phyloP scores from a whole-genome alignment of 177 flowering plant species.

The Vitis hybrid region DNA sequence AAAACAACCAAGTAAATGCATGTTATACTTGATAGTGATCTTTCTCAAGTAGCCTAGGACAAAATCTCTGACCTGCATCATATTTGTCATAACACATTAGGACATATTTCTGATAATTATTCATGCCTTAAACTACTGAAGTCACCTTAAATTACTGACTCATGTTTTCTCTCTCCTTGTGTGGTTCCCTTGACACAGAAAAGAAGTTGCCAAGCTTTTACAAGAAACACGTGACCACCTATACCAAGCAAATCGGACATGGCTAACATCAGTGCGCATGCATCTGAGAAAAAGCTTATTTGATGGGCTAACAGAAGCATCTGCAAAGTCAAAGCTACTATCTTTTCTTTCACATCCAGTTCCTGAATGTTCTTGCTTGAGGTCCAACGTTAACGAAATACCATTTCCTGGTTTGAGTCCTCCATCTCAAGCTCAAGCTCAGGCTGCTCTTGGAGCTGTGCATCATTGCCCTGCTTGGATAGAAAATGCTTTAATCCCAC shows the following conservation, averaged over 20 bases:
- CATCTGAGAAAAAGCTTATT: conserved; percentile 54
- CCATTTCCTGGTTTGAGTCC: conserved; percentile 31
- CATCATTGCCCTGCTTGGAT: conserved; percentile 81
- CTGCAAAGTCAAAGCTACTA: conserved; percentile 44
- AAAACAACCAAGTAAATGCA: too few relatives aligned
- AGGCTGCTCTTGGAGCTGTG: conserved; percentile 38
- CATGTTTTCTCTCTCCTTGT: neutral
- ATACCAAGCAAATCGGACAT: conserved; percentile 77
- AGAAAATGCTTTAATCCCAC: conserved; percentile 25
- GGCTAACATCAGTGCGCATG: conserved; percentile 67
- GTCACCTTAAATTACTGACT: neutral
- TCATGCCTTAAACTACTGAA: neutral
- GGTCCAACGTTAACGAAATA: conserved; percentile 18
- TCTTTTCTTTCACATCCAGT: conserved; percentile 86
- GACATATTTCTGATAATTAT: neutral
- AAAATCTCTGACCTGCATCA: too few relatives aligned
- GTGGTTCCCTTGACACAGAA: conserved; percentile 39
- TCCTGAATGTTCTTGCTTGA: conserved; percentile 84
- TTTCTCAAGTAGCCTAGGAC: too few relatives aligned
- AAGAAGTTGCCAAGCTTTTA: conserved; percentile 47
- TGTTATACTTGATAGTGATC: too few relatives aligned
- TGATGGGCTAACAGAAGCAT: conserved; percentile 60
- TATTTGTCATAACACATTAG: too few relatives aligned
- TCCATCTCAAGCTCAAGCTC: conserved; percentile 24
- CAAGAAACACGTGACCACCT: conserved; percentile 64